Conservation (phyloP, 495 filamentous ascomycete genomes). For the Penicillium roqueforti region DNA sequence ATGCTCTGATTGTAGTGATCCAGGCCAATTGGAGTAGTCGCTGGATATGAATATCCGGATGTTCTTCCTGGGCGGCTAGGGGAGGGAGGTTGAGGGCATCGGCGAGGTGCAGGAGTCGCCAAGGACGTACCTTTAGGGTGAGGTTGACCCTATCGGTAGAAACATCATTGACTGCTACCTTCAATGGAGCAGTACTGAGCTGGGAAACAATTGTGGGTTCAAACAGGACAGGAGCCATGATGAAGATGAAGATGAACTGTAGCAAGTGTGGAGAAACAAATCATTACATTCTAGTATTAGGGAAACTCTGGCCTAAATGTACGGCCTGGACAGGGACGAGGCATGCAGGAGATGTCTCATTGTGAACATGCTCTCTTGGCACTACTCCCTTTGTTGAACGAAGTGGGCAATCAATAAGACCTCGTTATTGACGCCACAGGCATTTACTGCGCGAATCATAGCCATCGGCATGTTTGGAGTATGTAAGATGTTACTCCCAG, state of each 20-base stretch:
- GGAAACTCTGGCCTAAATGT: not conserved
- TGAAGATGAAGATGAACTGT: not conserved
- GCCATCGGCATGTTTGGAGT: not conserved
- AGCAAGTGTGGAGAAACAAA: not conserved
- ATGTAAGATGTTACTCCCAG: not conserved
- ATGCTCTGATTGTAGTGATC: slow-evolving; percentile 9
- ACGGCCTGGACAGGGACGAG: not conserved
- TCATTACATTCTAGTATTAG: not conserved
- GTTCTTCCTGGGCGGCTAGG: not conserved
- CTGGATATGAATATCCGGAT: slow-evolving; percentile 18
- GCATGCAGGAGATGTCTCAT: slow-evolving; percentile 2
- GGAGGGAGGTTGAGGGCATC: slow-evolving; percentile 9
- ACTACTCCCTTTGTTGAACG: slow-evolving; percentile 7
- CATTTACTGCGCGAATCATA: not conserved
- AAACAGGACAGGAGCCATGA: slow-evolving; percentile 13
- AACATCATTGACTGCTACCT: not conserved
- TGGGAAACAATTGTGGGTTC: slow-evolving; percentile 1
- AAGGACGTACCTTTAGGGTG: slow-evolving; percentile 1
- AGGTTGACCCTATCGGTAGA: not conserved
- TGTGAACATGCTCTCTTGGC: slow-evolving; percentile 2
- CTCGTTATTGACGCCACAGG: not conserved
- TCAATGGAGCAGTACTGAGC: not conserved
- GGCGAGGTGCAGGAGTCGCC: slow-evolving; percentile 9
- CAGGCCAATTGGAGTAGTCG: slow-evolving; percentile 18
- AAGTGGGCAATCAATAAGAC: slow-evolving; percentile 10